Evolutionary conservation across 139 green algal genomes (phyloP).

Genomic region (Coccomyxa sp.): DNA sequence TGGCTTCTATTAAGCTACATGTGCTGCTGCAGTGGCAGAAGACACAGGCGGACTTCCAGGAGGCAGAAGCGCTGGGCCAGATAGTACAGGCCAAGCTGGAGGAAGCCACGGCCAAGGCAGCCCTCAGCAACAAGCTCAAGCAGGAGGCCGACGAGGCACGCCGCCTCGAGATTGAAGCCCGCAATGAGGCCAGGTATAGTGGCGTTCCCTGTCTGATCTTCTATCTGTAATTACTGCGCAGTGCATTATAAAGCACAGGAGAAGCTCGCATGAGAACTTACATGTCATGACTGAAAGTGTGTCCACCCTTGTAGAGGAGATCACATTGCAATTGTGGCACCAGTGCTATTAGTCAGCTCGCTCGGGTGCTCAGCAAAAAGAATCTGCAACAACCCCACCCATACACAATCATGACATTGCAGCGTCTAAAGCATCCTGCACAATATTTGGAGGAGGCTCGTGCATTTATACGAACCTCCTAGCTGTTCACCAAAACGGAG

Average conservation of each 20-base stretch:
- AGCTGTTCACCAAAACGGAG: too few relatives aligned
- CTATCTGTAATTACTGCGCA: background rate
- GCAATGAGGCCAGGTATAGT: background rate
- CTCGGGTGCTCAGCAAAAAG: too few relatives aligned
- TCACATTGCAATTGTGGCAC: too few relatives aligned
- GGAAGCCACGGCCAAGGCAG: background rate
- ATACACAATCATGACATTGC: too few relatives aligned
- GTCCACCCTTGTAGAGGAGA: too few relatives aligned
- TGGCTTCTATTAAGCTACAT: background rate
- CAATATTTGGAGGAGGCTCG: too few relatives aligned
- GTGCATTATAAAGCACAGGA: background rate
- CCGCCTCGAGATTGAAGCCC: background rate
- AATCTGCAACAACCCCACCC: too few relatives aligned
- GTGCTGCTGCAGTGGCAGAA: background rate
- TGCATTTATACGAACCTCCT: too few relatives aligned
- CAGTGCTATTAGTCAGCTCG: too few relatives aligned
- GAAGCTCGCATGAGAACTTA: background rate
- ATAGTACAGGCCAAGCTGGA: background rate
- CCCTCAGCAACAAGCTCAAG: background rate
- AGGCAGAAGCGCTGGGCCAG: background rate
- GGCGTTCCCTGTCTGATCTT: background rate
- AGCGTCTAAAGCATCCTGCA: too few relatives aligned
- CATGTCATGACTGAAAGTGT: background rate
- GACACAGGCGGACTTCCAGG: background rate
- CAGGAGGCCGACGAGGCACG: background rate